Percentiles rank a stretch among this genome's conserved stretches.
Evolutionary conservation across 2,329 filamentous ascomycete species (phyloP).

Genomic region (Nigrograna mackinnonii): DNA sequence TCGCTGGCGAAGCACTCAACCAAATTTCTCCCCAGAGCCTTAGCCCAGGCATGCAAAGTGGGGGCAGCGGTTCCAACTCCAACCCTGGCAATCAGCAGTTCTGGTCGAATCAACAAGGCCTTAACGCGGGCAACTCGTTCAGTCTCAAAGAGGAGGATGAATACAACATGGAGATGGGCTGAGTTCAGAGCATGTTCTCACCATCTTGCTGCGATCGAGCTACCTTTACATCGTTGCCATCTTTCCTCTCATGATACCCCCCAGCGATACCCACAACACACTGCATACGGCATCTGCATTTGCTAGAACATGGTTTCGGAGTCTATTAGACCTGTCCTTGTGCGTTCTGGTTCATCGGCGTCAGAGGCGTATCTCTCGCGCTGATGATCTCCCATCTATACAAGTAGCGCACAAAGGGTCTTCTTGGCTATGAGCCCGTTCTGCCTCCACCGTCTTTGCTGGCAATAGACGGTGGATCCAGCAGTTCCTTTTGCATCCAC

Average conservation of each 20-base stretch:
- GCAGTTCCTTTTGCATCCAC: conserved; percentile 24
- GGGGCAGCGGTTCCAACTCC: conserved; percentile 62
- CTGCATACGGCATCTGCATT: conserved; percentile 32
- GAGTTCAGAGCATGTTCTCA: too few species aligned
- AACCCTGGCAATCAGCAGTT: conserved; percentile 48
- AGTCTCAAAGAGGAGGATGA: conserved; percentile 96
- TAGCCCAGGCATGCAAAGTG: conserved; percentile 62
- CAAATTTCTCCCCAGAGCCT: conserved; percentile 62
- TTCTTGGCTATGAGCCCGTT: conserved; percentile 11
- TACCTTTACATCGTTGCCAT: conserved; percentile 10
- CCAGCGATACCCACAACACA: conserved; percentile 33
- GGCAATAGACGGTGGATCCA: conserved; percentile 31
- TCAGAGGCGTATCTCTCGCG: too few species aligned
- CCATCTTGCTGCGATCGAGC: too few species aligned
- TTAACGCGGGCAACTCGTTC: conserved; percentile 48
- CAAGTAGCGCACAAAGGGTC: conserved; percentile 4
- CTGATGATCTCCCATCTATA: too few species aligned
- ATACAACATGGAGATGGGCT: conserved; percentile 70
- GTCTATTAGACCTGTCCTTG: conserved; percentile 6
- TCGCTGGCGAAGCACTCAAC: conserved; percentile 74
- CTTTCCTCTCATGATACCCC: conserved; percentile 38
- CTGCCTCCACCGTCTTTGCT: conserved; percentile 31
- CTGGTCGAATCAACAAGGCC: conserved; percentile 47
- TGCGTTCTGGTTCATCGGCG: too few species aligned
- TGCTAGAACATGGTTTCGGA: conserved; percentile 12